Percentiles rank a stretch among this genome's conserved stretches.
Conservation (phyloP, 495 filamentous ascomycete genomes). For the Lepraria neglecta region DNA sequence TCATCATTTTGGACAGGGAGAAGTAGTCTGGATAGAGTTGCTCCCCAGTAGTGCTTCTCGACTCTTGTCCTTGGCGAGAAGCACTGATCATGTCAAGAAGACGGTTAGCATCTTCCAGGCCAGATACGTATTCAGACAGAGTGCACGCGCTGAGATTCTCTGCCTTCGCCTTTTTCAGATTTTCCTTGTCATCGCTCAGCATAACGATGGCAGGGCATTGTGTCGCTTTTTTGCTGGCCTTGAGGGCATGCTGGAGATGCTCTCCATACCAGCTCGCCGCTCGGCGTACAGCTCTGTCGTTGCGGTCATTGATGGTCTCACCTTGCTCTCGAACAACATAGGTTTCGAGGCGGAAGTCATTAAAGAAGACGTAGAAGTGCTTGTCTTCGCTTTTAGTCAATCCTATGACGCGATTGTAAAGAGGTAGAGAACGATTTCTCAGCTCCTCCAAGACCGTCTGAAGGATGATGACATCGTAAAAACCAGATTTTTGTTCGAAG, state of each 20-base stretch:
- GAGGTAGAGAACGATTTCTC: slow-evolving; percentile 81
- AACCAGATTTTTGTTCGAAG: slow-evolving; percentile 84
- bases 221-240: slow-evolving; percentile 49
- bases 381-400: slow-evolving; percentile 93
- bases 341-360: slow-evolving; percentile 92
- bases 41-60: slow-evolving; percentile 57
- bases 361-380: slow-evolving; percentile 97
- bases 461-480: slow-evolving; percentile 90
- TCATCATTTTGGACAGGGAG: slow-evolving; percentile 89
- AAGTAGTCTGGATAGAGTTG: slow-evolving; percentile 80
- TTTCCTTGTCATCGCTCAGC: slow-evolving; percentile 86
- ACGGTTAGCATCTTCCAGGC: slow-evolving; percentile 72
- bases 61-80: slow-evolving; percentile 57
- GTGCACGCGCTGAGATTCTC: slow-evolving; percentile 64
- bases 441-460: slow-evolving; percentile 96
- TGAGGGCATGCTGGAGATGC: slow-evolving; percentile 60
- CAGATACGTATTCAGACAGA: slow-evolving; percentile 70
- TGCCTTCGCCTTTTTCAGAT: slow-evolving; percentile 70
- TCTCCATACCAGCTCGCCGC: slow-evolving; percentile 85
- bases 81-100: slow-evolving; percentile 94
- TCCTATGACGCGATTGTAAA: slow-evolving; percentile 87
- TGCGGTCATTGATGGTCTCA: slow-evolving; percentile 93
- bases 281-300: slow-evolving; percentile 82
- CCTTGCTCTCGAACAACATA: slow-evolving; percentile 66
- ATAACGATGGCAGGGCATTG: slow-evolving; percentile 75